Conservation (phyloP, 2,329 filamentous ascomycete species). For the Trichoderma harzianum region DNA sequence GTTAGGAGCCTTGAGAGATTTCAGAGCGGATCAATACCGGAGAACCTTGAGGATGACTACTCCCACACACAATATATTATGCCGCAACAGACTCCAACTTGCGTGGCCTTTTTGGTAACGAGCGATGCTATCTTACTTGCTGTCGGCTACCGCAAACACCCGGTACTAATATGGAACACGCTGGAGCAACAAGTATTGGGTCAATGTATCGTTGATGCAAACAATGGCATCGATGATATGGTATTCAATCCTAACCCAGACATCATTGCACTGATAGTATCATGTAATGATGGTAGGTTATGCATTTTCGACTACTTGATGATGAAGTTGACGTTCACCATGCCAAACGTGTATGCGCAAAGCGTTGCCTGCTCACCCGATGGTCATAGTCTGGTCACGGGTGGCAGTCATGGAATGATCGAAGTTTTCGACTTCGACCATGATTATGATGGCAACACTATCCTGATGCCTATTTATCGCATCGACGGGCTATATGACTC, state of each 20-base stretch:
- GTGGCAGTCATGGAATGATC: neutral
- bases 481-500: neutral
- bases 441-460: neutral
- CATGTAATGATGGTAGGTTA: neutral
- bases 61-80: neutral
- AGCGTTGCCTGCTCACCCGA: neutral
- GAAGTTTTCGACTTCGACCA: neutral
- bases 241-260: neutral
- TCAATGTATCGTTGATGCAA: neutral
- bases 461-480: neutral
- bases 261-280: neutral
- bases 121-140: neutral
- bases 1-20: neutral
- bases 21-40: neutral
- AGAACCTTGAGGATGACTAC: neutral
- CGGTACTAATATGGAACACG: neutral
- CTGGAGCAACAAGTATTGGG: neutral
- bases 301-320: neutral
- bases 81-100: neutral
- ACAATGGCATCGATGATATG: slow-evolving; percentile 8
- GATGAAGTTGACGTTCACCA: neutral
- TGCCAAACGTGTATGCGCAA: neutral
- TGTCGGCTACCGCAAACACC: neutral
- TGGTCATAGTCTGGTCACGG: neutral
- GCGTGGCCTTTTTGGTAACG: neutral